Base-by-base conservation (phyloP, 108 stramenopile genomes). In the Stephanodiscus triporus region DNA sequence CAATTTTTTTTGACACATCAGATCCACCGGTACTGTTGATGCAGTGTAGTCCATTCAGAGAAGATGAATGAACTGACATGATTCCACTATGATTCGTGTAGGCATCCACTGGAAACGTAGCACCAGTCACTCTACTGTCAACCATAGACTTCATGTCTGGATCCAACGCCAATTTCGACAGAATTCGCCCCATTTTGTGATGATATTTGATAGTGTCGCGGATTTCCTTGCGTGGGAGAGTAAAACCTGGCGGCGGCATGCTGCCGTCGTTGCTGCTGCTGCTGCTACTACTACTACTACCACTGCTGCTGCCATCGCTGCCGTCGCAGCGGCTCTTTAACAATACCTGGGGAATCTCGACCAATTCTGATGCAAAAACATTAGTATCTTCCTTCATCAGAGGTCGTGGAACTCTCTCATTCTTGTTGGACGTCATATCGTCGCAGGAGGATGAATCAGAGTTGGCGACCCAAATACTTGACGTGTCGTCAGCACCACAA, bases 91-190 rank as follows among this genome's bases (percentile, higher is more conserved):
- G 43, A 45, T 38, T 47, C 32, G 65, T 59, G 14, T 62, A 73
- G n/a, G 57, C 24, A 26, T 36, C 48, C 22, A 30, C 57, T 1
- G 51, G 23, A 43, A 17, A 7, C 45, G 4, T 42, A 9, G 63
- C 22, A 26, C 45, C 13, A 26, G 37, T 62, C 38, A 23, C 57
- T 17, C 11, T 16, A 47, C 7, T 48, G 3, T 47, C 40, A 37
- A 36, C 30, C 13, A 27, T 42, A 22, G 43, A 55, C 45, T 74
- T 65, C 9, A 74, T 65, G 65, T 66, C 73, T 30, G 40, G 64
- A 58, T 66, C 63, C 47, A 74, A 48, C 17, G 65, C 73, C 37
- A 74, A 48, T 59, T 74, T 66, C 16, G 64, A 74, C 19, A 74
- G 62, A 30, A 64, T 57, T 34, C 43, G 24, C 13, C 73, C 73